Evolutionary conservation across 1,139 yeast species (phyloP).

Genomic region (Hanseniaspora sp.): DNA sequence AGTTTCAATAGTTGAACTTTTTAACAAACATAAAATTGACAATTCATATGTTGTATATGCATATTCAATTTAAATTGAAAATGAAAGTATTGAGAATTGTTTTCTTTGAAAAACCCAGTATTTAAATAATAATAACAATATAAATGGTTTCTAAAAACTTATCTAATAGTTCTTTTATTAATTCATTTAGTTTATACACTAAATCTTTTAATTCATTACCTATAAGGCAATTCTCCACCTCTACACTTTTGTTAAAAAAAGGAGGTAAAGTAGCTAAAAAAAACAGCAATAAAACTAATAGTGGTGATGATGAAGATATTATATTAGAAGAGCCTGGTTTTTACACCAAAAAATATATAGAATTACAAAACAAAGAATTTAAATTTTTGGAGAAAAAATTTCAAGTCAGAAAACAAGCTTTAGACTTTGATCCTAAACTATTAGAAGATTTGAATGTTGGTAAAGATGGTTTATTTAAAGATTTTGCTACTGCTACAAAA

Average conservation of each 20-base stretch:
- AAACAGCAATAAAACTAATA: neutral
- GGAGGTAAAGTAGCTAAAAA: slow-evolving; percentile 4
- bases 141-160: too few relatives aligned
- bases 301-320: slow-evolving; percentile 3
- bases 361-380: neutral
- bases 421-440: slow-evolving; percentile 38
- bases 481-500: slow-evolving; percentile 63
- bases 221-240: neutral
- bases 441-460: slow-evolving; percentile 53
- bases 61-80: too few relatives aligned
- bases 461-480: slow-evolving; percentile 40
- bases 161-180: too few relatives aligned
- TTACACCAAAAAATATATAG: neutral
- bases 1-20: too few relatives aligned
- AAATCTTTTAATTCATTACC: neutral
- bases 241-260: neutral
- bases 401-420: slow-evolving; percentile 6
- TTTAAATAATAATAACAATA: too few relatives aligned
- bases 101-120: too few relatives aligned
- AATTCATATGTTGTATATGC: too few relatives aligned
- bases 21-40: too few relatives aligned
- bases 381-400: neutral
- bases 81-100: too few relatives aligned
- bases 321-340: slow-evolving; percentile 1
- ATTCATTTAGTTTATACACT: too few relatives aligned